These are phyloP conservation scores for Pestalotiopsis sp. DNA, from an alignment of 2,329 filamentous ascomycete species.

Conservation along the genomic window DNA sequence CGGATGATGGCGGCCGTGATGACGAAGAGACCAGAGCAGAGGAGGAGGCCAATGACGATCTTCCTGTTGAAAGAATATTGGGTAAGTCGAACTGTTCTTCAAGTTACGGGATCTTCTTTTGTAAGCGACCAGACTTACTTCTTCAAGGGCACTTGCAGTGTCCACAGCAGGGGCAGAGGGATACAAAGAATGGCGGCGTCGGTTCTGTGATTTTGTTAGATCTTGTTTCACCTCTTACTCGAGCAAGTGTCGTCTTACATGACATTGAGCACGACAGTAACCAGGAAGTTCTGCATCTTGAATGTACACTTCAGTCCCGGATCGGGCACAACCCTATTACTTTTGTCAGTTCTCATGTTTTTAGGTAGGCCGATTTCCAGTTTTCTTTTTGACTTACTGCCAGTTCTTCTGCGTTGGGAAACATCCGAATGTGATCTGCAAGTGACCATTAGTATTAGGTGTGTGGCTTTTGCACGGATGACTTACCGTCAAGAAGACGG, in stretches of 20 bases:
- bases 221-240: not conserved
- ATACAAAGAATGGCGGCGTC: constrained; percentile 34
- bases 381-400: not conserved
- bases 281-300: constrained; percentile 31
- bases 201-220: constrained; percentile 19
- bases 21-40: constrained; percentile 37
- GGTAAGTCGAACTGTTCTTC: not conserved
- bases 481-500: constrained; percentile 30
- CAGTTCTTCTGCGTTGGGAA: constrained; percentile 26
- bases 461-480: not conserved
- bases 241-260: constrained; percentile 5
- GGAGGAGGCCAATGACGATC: constrained; percentile 32
- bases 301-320: constrained; percentile 28
- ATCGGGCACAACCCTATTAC: constrained; percentile 4
- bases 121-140: constrained; percentile 11
- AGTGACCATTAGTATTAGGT: not conserved
- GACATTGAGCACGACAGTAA: constrained; percentile 31
- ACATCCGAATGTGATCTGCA: constrained; percentile 28
- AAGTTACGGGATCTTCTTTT: not conserved
- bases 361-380: not conserved
- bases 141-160: constrained; percentile 28
- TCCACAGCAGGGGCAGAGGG: constrained; percentile 36
- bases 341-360: constrained; percentile 2
- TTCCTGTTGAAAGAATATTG: constrained; percentile 21
- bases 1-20: constrained; percentile 36